Evolutionary conservation across 176 grass and related monocot genomes (phyloP).

Genomic region (Avena insularis): DNA sequence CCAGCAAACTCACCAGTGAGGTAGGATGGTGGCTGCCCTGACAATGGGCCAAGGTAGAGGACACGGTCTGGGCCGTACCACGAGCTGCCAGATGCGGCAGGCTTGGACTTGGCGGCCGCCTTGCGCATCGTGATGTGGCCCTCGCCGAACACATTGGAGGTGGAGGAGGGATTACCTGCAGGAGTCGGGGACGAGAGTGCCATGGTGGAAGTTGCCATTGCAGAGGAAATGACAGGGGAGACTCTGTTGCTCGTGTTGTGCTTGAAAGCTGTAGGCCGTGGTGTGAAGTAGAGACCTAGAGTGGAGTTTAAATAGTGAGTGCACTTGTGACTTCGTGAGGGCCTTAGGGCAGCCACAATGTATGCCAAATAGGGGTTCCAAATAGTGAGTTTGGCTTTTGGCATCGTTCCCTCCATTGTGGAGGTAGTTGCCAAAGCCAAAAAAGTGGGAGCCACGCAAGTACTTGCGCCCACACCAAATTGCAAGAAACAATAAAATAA

Average conservation of each 20-base stretch:
- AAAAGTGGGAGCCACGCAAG: no score
- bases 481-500: no score
- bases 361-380: no score
- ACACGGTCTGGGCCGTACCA: background rate
- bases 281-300: background rate
- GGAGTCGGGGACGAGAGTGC: slow-evolving; percentile 23
- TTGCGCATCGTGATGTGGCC: slow-evolving; percentile 22
- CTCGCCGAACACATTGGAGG: slow-evolving; percentile 44
- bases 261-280: background rate
- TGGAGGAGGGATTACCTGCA: slow-evolving; percentile 3
- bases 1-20: background rate
- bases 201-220: slow-evolving; percentile 48
- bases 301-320: slow-evolving; percentile 41
- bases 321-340: background rate
- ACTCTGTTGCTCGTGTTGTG: background rate
- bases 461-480: no score
- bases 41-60: background rate
- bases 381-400: no score
- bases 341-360: background rate
- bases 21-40: background rate
- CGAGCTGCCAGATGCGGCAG: background rate
- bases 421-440: no score
- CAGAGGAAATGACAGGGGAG: background rate
- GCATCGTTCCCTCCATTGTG: no score
- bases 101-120: background rate